phyloP scores from a whole-genome alignment of 192 early-diverging fungal species.

The Umbelopsis vinacea region DNA sequence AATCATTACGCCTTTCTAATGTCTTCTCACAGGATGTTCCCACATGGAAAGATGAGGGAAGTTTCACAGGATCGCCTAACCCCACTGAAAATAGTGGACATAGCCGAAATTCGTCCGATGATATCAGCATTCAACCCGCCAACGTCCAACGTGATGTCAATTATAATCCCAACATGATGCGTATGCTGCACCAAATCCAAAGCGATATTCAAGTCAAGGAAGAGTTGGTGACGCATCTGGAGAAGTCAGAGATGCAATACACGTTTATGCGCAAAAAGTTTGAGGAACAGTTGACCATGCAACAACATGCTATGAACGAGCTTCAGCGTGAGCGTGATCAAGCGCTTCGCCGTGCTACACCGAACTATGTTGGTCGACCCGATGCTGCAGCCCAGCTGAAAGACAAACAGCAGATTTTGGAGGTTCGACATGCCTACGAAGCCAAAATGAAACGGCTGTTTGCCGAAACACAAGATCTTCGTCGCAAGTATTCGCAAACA shows the following conservation, averaged over 20 bases:
- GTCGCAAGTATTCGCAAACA: constrained; percentile 59
- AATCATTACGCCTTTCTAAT: neutral
- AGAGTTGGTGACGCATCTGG: constrained; percentile 60
- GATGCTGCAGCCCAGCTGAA: constrained; percentile 47
- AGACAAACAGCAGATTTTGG: constrained; percentile 46
- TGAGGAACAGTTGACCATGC: constrained; percentile 66
- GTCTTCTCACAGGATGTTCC: constrained; percentile 27
- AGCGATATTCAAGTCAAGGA: constrained; percentile 63
- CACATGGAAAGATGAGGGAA: constrained; percentile 28
- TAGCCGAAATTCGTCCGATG: neutral
- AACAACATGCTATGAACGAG: constrained; percentile 62
- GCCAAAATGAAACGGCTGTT: constrained; percentile 60
- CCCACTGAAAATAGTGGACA: neutral
- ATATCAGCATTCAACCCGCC: constrained; percentile 5
- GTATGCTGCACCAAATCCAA: constrained; percentile 64
- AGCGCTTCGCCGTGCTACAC: constrained; percentile 59
- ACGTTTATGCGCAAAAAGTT: constrained; percentile 64
- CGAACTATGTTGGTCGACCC: constrained; percentile 31
- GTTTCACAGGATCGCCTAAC: neutral
- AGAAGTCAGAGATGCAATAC: constrained; percentile 59
- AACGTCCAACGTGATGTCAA: constrained; percentile 15
- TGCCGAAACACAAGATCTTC: constrained; percentile 55
- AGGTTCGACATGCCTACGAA: constrained; percentile 59
- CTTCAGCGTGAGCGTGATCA: constrained; percentile 65
- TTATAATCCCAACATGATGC: constrained; percentile 32